These are phyloP conservation scores for Flammula alnicola DNA, from an alignment of 1,284 basidiomycete species.

Conservation along the genomic window DNA sequence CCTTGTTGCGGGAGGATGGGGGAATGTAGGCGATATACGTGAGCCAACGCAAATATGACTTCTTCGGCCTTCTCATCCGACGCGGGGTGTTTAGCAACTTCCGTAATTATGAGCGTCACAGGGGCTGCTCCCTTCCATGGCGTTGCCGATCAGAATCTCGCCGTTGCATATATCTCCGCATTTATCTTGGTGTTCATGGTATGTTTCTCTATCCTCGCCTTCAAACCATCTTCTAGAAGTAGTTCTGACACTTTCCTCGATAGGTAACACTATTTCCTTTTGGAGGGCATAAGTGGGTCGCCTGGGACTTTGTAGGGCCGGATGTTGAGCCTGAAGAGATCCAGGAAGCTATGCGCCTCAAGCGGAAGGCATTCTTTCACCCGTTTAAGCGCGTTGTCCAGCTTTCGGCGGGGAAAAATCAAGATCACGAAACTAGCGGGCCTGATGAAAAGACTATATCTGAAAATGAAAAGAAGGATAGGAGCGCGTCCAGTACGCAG, in stretches of 20 bases:
- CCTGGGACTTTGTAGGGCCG: conserved; percentile 65
- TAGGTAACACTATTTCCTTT: conserved; percentile 69
- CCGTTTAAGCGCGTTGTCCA: background rate
- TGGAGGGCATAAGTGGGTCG: conserved; percentile 56
- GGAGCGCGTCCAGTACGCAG: background rate
- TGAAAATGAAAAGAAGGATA: conserved; percentile 8
- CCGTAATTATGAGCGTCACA: conserved; percentile 47
- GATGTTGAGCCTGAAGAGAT: conserved; percentile 62
- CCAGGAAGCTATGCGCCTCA: conserved; percentile 38
- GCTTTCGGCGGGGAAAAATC: background rate
- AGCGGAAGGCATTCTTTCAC: conserved; percentile 18
- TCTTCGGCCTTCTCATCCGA: conserved; percentile 1
- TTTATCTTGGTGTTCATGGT: conserved; percentile 46
- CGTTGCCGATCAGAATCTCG: conserved; percentile 46
- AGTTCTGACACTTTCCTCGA: conserved; percentile 7
- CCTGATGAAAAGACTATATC: background rate
- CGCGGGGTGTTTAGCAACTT: conserved; percentile 51
- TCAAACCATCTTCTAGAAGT: background rate
- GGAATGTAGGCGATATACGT: conserved; percentile 73
- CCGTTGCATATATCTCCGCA: conserved; percentile 66
- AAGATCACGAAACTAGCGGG: background rate
- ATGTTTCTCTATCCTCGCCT: conserved; percentile 27
- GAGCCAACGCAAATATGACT: conserved; percentile 29
- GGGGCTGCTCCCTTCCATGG: conserved; percentile 41
- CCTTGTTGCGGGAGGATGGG: conserved; percentile 66